Percentiles rank a stretch among this genome's conserved stretches.
Evolutionary conservation across 2,329 filamentous ascomycete genomes (phyloP).

Genomic region (Curvularia spicifera): DNA sequence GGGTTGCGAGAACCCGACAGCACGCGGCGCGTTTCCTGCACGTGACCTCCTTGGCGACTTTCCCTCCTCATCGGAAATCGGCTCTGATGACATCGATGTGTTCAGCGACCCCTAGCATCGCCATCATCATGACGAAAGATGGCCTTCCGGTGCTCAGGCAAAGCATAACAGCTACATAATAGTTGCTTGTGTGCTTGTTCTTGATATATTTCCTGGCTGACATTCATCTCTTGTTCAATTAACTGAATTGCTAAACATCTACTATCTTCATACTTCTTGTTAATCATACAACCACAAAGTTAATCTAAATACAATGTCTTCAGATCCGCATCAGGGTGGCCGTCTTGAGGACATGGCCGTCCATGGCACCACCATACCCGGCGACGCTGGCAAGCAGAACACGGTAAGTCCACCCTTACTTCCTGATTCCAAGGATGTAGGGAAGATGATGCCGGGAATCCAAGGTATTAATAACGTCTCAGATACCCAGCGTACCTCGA

Average conservation of each 20-base stretch:
- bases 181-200: slow-evolving; percentile 3
- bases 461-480: too few species aligned
- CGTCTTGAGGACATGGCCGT: slow-evolving; percentile 42
- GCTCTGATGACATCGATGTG: slow-evolving; percentile 1
- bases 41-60: slow-evolving; percentile 16
- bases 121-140: slow-evolving; percentile 15
- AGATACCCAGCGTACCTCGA: too few species aligned
- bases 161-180: background rate
- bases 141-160: background rate
- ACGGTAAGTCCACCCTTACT: too few species aligned
- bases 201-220: background rate
- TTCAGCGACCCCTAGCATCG: slow-evolving; percentile 15
- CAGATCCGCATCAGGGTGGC: slow-evolving; percentile 42
- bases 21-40: slow-evolving; percentile 11
- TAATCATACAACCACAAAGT: background rate
- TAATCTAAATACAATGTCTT: slow-evolving; percentile 19
- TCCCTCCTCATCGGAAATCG: slow-evolving; percentile 5
- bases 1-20: slow-evolving; percentile 7
- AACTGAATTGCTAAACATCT: too few species aligned
- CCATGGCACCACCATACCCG: slow-evolving; percentile 49
- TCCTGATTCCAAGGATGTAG: too few species aligned
- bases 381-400: slow-evolving; percentile 36
- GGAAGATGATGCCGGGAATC: too few species aligned
- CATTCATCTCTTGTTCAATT: too few species aligned
- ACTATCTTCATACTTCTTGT: background rate